These are phyloP conservation scores for Gossypium herbaceum DNA, from an alignment of 345 rosid genomes.

Conservation along the genomic window DNA sequence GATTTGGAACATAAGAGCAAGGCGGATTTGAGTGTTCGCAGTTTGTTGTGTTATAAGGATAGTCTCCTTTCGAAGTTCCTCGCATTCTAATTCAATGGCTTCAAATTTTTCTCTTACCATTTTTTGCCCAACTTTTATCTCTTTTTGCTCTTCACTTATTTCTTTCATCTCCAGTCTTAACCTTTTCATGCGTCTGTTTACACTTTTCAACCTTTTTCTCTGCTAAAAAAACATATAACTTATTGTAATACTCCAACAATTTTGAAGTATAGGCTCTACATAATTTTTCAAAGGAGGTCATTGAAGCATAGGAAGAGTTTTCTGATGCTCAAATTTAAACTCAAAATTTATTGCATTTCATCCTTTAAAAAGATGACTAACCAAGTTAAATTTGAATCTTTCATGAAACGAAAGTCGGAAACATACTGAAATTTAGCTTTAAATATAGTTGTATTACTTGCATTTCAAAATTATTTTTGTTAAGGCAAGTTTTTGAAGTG, in stretches of 20 bases:
- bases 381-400: too few relatives aligned
- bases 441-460: too few relatives aligned
- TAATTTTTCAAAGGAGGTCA: background rate
- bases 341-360: too few relatives aligned
- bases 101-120: background rate
- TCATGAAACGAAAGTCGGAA: too few relatives aligned
- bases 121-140: background rate
- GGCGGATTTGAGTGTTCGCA: constrained; percentile 3
- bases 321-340: too few relatives aligned
- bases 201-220: background rate
- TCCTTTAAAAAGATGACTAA: too few relatives aligned
- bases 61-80: constrained; percentile 10
- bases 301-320: too few relatives aligned
- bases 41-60: background rate
- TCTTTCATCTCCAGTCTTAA: constrained; percentile 1
- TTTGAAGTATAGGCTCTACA: background rate
- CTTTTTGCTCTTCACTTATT: background rate
- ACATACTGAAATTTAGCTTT: too few relatives aligned
- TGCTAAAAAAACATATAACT: background rate
- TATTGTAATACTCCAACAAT: background rate
- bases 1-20: constrained; percentile 4
- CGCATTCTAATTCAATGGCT: constrained; percentile 5
- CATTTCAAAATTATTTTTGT: too few relatives aligned
- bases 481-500: too few relatives aligned
- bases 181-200: background rate